Conservation (phyloP, 2,329 filamentous ascomycete species). For the Fusarium sp. region DNA sequence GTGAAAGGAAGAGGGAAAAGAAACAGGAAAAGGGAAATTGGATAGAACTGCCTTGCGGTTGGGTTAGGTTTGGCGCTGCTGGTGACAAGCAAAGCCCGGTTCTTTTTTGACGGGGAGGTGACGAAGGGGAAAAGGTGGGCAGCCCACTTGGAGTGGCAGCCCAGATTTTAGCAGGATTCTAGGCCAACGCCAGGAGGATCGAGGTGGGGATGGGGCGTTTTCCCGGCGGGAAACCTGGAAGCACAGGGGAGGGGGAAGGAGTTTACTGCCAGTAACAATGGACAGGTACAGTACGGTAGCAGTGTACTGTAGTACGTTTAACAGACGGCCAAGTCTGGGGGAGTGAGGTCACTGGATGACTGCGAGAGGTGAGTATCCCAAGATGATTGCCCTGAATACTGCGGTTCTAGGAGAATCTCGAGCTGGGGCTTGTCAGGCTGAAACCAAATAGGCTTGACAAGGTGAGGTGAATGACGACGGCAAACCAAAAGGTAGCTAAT, state of each 20-base stretch:
- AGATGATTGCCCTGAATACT: constrained; percentile 11
- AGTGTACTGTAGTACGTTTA: neutral
- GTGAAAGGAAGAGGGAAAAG: constrained; percentile 11
- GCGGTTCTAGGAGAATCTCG: neutral
- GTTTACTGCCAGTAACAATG: constrained; percentile 1
- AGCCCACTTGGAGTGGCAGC: constrained; percentile 43
- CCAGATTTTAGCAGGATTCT: constrained; percentile 44
- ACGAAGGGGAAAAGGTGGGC: constrained; percentile 42
- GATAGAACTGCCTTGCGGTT: constrained; percentile 35
- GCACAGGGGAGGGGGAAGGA: constrained; percentile 16
- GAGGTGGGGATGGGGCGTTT: constrained; percentile 37
- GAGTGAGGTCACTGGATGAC: constrained; percentile 37
- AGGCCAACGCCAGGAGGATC: constrained; percentile 42
- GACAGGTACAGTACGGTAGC: neutral
- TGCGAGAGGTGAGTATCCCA: constrained; percentile 11
- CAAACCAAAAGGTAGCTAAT: constrained; percentile 6
- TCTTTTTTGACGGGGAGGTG: constrained; percentile 43
- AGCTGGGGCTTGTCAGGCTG: constrained; percentile 3
- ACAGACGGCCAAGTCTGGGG: constrained; percentile 10
- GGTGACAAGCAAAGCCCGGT: constrained; percentile 42
- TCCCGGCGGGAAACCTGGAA: constrained; percentile 42
- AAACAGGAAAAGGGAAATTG: constrained; percentile 36
- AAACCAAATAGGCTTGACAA: neutral
- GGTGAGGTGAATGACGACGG: constrained; percentile 26
- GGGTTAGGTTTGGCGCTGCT: constrained; percentile 26